Base-by-base conservation (phyloP, 371 early-diverging fungal genomes). In the Chytridium lagenaria region DNA sequence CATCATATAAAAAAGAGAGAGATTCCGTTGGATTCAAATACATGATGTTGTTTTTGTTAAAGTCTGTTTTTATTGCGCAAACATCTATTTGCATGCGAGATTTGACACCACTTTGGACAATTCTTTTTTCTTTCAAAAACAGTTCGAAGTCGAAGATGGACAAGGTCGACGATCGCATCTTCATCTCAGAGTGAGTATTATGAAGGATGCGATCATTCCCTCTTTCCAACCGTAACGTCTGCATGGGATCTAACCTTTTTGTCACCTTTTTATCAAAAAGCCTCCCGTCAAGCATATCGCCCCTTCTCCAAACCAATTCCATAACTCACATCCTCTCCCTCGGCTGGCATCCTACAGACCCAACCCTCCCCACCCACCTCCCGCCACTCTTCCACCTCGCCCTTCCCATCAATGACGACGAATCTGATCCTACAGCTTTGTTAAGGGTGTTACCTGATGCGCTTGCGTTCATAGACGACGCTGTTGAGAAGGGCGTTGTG, bases 341-440 rank as follows among this genome's bases (percentile, higher is more conserved):
- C 19, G 61, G 61, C 7, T 61, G 3, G 12, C 10, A 5, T 23
- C 57, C 26, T 55, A 23, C 22, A 7, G 57, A 55, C 15, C 15
- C 26, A 7, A 44, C 12, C 44, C 44, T 19, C 19, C 44, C 44
- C 7, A 52, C 55, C n/a, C 55, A 52, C 26, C n/a, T 52, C 23
- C 26, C 55, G 7, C 5, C 5, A n/a, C 7, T 26, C n/a, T 22
- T 26, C 55, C 7, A 22, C 5, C 55, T 15, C 5, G 26, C 26
- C 55, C 55, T 52, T 22, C 44, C 44, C 44, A 5, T 52, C 26
- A 36, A 61, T 16, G 61, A 61, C 61, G 61, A 61, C 23, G 31
- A 34, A 16, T 30, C 36, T 26, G 61, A 61, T 33, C 61, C 61
- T 5, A 61, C 61, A 12, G 36, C 61, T 10, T 34, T 61, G n/a